Evolutionary conservation across 768 basidiomycete genomes (phyloP).

Genomic region (Pleurotus tuoliensis): DNA sequence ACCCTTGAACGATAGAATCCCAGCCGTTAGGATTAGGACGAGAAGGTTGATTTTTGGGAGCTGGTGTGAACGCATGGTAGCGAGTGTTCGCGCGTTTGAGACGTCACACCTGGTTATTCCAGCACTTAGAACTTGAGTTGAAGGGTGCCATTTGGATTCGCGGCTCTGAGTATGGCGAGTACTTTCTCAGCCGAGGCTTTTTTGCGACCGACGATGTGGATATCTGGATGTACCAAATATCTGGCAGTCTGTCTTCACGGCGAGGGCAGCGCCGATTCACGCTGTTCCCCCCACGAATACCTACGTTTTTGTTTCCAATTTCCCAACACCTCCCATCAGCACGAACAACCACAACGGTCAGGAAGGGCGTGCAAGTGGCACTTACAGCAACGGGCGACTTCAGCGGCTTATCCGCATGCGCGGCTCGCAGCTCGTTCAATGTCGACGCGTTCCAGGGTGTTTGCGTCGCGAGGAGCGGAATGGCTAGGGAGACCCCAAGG

Average conservation of each 20-base stretch:
- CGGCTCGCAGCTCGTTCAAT: not conserved
- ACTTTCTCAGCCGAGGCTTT: conserved; percentile 41
- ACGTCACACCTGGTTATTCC: conserved; percentile 36
- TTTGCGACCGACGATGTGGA: conserved; percentile 53
- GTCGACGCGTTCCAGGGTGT: not conserved
- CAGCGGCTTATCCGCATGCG: conserved; percentile 1
- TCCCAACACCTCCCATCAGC: not conserved
- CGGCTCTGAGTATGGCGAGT: conserved; percentile 33
- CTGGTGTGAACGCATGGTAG: conserved; percentile 23
- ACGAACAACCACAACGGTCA: too few species aligned
- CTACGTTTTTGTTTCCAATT: not conserved
- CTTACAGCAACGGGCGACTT: conserved; percentile 4
- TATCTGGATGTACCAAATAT: conserved; percentile 43
- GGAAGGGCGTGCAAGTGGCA: not conserved
- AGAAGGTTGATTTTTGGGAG: conserved; percentile 51
- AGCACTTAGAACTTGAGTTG: conserved; percentile 28
- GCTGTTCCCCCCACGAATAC: conserved; percentile 45
- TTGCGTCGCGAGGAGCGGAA: not conserved
- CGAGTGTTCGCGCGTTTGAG: conserved; percentile 35
- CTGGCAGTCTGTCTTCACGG: conserved; percentile 41
- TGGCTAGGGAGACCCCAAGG: not conserved
- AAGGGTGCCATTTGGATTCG: conserved; percentile 25
- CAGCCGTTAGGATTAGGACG: conserved; percentile 42
- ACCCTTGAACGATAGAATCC: conserved; percentile 33
- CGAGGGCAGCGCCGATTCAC: conserved; percentile 47